Evolutionary conservation across 371 early-diverging fungal genomes (phyloP).

Genomic region (Catenaria anguillulae): DNA sequence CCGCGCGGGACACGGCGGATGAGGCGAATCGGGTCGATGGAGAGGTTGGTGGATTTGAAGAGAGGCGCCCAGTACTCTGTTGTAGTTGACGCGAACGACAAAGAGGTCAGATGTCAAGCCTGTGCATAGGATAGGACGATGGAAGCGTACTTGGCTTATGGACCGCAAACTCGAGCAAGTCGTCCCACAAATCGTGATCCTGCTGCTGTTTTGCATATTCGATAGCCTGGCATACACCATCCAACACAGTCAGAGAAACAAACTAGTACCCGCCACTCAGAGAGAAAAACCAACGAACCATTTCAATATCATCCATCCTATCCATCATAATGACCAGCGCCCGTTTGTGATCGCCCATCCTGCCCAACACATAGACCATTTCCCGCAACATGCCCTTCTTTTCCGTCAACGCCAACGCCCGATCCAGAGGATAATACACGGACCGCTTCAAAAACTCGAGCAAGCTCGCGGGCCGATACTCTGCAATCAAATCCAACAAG

Average conservation of each 20-base stretch:
- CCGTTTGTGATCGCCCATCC: constrained; percentile 89
- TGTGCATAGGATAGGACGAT: constrained; percentile 1
- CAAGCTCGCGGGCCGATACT: constrained; percentile 58
- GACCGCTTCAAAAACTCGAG: constrained; percentile 67
- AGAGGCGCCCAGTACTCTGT: constrained; percentile 33
- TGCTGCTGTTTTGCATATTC: constrained; percentile 93
- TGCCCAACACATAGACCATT: constrained; percentile 85
- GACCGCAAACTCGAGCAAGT: constrained; percentile 68
- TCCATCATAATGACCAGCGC: constrained; percentile 84
- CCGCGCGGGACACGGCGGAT: constrained; percentile 64
- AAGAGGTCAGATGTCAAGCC: constrained; percentile 1
- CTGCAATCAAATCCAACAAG: constrained; percentile 78
- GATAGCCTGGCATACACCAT: constrained; percentile 49
- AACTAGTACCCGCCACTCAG: not conserved
- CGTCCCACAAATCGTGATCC: constrained; percentile 89
- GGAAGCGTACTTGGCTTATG: constrained; percentile 58
- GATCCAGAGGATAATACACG: constrained; percentile 57
- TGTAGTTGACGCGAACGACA: constrained; percentile 49
- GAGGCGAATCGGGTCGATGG: constrained; percentile 64
- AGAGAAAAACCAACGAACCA: constrained; percentile 28
- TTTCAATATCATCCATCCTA: constrained; percentile 69
- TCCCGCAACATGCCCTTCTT: constrained; percentile 74
- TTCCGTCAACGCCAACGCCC: constrained; percentile 73
- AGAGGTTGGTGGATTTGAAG: constrained; percentile 71
- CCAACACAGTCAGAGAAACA: constrained; percentile 1